These are phyloP conservation scores for Sphenostylis stenocarpa DNA, from an alignment of 306 rosid genomes.

Conservation along the genomic window DNA sequence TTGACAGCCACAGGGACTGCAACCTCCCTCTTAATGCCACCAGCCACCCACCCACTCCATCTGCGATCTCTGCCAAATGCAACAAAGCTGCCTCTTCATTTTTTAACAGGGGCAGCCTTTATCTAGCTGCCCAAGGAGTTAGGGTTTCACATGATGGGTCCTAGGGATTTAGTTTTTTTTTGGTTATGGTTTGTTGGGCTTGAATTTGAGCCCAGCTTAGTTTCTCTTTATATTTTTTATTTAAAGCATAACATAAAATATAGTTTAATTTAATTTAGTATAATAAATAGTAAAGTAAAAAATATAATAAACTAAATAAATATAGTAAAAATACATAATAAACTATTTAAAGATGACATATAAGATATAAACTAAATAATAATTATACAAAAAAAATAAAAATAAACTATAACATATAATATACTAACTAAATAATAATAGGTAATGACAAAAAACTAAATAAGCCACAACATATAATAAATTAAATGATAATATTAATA, in stretches of 20 bases:
- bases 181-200: neutral
- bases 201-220: neutral
- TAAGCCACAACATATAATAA: neutral
- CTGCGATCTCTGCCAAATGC: neutral
- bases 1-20: too few relatives aligned
- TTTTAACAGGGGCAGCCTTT: neutral
- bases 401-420: neutral
- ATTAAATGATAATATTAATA: too few relatives aligned
- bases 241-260: neutral
- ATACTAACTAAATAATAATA: neutral
- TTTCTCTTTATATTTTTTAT: neutral
- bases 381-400: too few relatives aligned
- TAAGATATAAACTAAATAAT: too few relatives aligned
- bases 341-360: too few relatives aligned
- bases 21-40: neutral
- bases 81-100: neutral
- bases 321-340: too few relatives aligned
- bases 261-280: neutral
- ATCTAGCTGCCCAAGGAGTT: neutral
- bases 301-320: neutral
- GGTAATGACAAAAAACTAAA: neutral
- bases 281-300: neutral
- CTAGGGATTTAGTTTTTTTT: too few relatives aligned
- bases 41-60: neutral
- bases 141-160: too few relatives aligned